phyloP scores from a whole-genome alignment of 352 stramenopile genomes.

The Phytopythium montanum region DNA sequence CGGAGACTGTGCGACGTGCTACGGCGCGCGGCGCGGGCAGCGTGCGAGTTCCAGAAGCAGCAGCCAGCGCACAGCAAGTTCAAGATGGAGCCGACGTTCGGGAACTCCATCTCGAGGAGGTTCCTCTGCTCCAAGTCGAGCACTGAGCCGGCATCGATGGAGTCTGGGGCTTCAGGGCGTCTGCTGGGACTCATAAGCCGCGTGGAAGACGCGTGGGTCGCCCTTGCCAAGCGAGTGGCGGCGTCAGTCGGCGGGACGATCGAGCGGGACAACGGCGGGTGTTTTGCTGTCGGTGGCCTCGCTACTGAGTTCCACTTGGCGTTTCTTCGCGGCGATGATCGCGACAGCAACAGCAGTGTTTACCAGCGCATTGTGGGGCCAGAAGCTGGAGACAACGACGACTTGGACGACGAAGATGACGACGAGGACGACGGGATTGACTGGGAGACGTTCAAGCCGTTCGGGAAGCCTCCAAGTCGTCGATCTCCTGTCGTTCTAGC shows the following conservation, averaged over 20 bases:
- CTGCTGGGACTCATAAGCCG: not conserved
- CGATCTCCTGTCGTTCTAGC: not conserved
- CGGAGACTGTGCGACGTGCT: slow-evolving; percentile 56
- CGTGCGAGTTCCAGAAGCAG: slow-evolving; percentile 32
- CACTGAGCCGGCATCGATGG: not conserved
- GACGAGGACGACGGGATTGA: slow-evolving; percentile 46
- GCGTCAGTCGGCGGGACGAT: slow-evolving; percentile 17
- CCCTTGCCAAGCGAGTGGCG: slow-evolving; percentile 25
- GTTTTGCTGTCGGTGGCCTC: slow-evolving; percentile 22
- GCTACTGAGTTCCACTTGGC: slow-evolving; percentile 42
- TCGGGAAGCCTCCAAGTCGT: not conserved
- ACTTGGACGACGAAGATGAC: slow-evolving; percentile 14
- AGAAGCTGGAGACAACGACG: slow-evolving; percentile 7
- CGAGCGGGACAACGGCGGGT: slow-evolving; percentile 17
- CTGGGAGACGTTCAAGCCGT: slow-evolving; percentile 40
- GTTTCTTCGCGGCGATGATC: slow-evolving; percentile 12
- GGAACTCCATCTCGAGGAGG: slow-evolving; percentile 46
- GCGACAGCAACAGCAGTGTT: not conserved
- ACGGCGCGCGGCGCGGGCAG: slow-evolving; percentile 30
- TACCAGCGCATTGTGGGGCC: not conserved
- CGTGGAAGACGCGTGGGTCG: slow-evolving; percentile 42
- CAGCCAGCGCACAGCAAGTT: slow-evolving; percentile 36
- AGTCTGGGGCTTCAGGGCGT: not conserved
- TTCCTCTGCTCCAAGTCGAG: slow-evolving; percentile 6
- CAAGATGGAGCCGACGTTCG: slow-evolving; percentile 64